Evolutionary conservation across 106 monocot species (phyloP), one percentile per base, ranked within the genome.

Genomic region (Agapanthus africanus): DNA sequence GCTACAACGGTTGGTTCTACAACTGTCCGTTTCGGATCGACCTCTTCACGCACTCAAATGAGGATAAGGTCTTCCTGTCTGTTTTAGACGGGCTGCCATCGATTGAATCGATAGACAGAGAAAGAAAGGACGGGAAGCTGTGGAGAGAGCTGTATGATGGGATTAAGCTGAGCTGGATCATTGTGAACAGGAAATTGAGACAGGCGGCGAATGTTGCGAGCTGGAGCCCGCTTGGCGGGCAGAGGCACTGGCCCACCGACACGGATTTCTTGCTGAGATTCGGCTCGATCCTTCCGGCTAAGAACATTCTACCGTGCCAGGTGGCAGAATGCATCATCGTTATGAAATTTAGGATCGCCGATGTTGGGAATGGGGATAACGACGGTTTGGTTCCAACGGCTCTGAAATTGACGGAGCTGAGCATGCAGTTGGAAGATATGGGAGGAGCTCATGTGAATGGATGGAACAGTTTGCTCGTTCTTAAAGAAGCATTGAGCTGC

Each of bases 341-440:
- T 10, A 78, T 83, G 82, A 83, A 83, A 37, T 75, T 83, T 63
- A 74, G 71, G 42, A 21, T 78, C 26, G 4, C 32, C 40, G 27
- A 42, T 41, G 13, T 25, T 7, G 78, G 67, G 36, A 78, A 70
- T 40, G n/a, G n/a, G n/a, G n/a, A n/a, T n/a, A n/a, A n/a, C n/a
- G n/a, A n/a, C n/a, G n/a, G n/a, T n/a, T n/a, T n/a, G n/a, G n/a
- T n/a, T n/a, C n/a, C n/a, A n/a, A n/a, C n/a, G n/a, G n/a, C n/a
- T n/a, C 71, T 83, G 37, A 74, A 67, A 40, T 51, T 83, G 28
- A 78, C 75, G 2, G 82, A 83, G 61, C 44, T 83, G 18, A 78
- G 82, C 42, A 83, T 83, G 82, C 82, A 83, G 60, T 51, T 83
- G 50, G 82, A 83, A 50, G 78, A 83, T 37, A 78, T 83, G 78